Base-by-base conservation (phyloP, 225 moss, liverwort and hornwort species). In the Physcomitrium patens region DNA sequence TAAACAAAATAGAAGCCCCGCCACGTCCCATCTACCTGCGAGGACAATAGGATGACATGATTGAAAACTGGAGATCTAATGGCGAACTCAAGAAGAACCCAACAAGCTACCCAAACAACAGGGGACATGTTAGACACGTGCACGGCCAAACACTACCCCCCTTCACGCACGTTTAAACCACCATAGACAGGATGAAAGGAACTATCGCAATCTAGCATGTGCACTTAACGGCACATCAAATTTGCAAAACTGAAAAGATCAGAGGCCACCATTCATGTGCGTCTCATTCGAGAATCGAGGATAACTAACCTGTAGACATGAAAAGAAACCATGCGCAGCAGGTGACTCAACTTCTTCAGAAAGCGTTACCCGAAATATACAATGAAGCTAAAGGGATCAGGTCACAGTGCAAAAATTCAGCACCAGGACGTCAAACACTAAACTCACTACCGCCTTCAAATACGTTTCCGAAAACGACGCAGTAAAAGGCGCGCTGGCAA, bases 311-410 rank as follows among this genome's bases (percentile, higher is more conserved):
- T 31, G 45, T 15, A 26, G 5, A 46, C 5, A 0, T 4, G 19
- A 0, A 6, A 13, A 2, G 8, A 5, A 3, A 37, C 42, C 71
- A 68, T 12, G 24, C 15, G 12, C 23, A 49, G 44, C 45, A 47
- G 37, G 2, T 42, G 17, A 10, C 46, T 61, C 11, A 15, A 13
- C 56, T 70, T 77, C 47, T 55, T 18, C 63, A 4, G 43, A 69
- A 20, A 48, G 20, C 41, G 20, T 10, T 58, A 26, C 18, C 10
- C 17, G 19, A 26, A 41, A 57, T 6, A 76, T 3, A 55, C 20
- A 46, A 63, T 15, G 15, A 16, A 66, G 74, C 60, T 70, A 17
- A 60, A 60, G 70, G 63, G 73, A 52, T 67, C 48, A 53, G 58
- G 71, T 2, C 10, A 60, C 52, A 66, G 20, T 52, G 48, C 41